Evolutionary conservation across 371 early-diverging fungal genomes (phyloP).

Genomic region (Parasitella parasitica): DNA sequence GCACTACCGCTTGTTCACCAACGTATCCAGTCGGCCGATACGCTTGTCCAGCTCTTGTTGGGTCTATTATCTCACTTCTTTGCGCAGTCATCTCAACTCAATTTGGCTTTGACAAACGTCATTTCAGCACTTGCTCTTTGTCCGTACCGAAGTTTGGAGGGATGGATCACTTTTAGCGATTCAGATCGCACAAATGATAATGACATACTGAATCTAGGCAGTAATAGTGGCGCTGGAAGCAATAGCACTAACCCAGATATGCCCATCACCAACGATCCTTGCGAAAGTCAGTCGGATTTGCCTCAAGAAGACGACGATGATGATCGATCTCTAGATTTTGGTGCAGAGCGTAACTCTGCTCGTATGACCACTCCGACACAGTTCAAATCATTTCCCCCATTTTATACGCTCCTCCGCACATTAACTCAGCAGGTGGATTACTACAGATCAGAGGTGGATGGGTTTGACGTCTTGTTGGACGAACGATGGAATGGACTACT

Average conservation of each 20-base stretch:
- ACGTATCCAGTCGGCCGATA: constrained; percentile 61
- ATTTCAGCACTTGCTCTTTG: constrained; percentile 80
- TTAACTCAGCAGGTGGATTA: constrained; percentile 66
- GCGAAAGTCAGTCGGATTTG: not conserved
- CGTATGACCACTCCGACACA: constrained; percentile 35
- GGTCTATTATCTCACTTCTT: constrained; percentile 75
- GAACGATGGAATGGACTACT: constrained; percentile 57
- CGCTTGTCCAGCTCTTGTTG: constrained; percentile 64
- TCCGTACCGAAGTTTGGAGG: constrained; percentile 73
- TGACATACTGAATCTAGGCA: constrained; percentile 32
- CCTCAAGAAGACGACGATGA: constrained; percentile 38
- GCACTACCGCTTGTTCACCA: constrained; percentile 26
- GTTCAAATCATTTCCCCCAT: constrained; percentile 63
- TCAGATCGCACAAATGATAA: constrained; percentile 53
- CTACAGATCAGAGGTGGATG: constrained; percentile 61
- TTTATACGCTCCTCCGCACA: constrained; percentile 63
- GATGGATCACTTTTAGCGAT: constrained; percentile 78
- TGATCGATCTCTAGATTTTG: constrained; percentile 52
- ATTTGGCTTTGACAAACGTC: constrained; percentile 88
- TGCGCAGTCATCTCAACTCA: constrained; percentile 84
- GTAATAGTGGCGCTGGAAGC: not conserved
- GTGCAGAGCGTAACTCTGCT: constrained; percentile 33
- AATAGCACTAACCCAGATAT: not conserved
- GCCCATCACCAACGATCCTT: not conserved
- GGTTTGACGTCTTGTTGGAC: constrained; percentile 54